A percentile compares a stretch with the other conserved stretches of the same genome.
phyloP scores from a whole-genome alignment of 768 basidiomycete species.

The Suillus plorans region DNA sequence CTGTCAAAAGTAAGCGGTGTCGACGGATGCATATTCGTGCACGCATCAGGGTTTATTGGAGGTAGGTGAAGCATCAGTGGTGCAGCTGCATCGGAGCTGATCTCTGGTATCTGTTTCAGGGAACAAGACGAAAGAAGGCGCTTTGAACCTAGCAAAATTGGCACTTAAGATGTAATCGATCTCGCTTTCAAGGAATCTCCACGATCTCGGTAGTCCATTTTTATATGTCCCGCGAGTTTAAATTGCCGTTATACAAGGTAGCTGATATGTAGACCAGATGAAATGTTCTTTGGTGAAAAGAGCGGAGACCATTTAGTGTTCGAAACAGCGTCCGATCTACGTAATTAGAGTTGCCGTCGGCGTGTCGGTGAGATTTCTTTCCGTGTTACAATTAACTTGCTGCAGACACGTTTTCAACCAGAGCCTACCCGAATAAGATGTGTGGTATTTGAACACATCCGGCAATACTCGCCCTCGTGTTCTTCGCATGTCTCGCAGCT shows the following conservation, averaged over 20 bases:
- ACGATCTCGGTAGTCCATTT: slow-evolving; percentile 1
- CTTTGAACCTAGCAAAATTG: slow-evolving; percentile 71
- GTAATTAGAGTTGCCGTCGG: background rate
- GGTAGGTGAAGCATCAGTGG: slow-evolving; percentile 45
- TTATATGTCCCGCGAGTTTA: slow-evolving; percentile 1
- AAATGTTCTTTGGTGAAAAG: slow-evolving; percentile 2
- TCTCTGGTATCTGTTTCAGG: slow-evolving; percentile 42
- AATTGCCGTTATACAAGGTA: background rate
- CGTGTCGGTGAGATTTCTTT: background rate
- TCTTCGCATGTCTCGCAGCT: slow-evolving; percentile 25
- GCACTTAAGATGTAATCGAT: slow-evolving; percentile 46
- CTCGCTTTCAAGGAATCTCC: slow-evolving; percentile 1
- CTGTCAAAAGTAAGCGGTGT: slow-evolving; percentile 75
- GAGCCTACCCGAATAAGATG: background rate
- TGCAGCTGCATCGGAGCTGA: slow-evolving; percentile 6
- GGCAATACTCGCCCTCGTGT: slow-evolving; percentile 26
- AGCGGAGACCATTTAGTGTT: background rate
- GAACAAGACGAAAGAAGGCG: slow-evolving; percentile 89
- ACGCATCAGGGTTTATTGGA: slow-evolving; percentile 96
- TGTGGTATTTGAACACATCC: background rate
- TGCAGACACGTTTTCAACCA: slow-evolving; percentile 4
- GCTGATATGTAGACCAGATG: background rate
- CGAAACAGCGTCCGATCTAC: background rate
- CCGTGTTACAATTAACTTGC: background rate
- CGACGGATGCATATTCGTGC: slow-evolving; percentile 85